Base-by-base conservation (phyloP, 345 rosid species). In the Geranium brycei region DNA sequence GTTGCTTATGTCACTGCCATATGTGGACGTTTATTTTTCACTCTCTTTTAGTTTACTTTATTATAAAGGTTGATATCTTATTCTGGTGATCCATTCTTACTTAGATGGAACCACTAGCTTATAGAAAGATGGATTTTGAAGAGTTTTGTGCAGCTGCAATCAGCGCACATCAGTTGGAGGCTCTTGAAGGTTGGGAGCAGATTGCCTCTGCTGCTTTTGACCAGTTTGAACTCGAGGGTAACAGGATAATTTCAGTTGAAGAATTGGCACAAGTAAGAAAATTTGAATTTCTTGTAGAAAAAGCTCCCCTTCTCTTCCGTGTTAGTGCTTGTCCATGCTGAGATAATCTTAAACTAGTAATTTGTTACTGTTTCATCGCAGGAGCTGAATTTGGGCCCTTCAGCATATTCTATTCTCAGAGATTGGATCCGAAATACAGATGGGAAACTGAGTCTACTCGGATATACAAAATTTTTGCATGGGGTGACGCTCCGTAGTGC, bases 91-190 rank as follows among this genome's bases (percentile, higher is more conserved):
- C 7, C n/a, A 18, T 16, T 57, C 19, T 16, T 57, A 16, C 7
- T 3, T n/a, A 93, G 99, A 82, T 93, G 96, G 91, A 88, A 63
- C 78, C 84, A n/a, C 84, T 93, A 28, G 68, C 81, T 5, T 78
- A 88, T 64, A 84, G 78, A 74, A 82, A 78, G 69, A 82, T 93
- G 79, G 77, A 80, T 61, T 88, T 88, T 19, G 91, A 93, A 17
- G 99, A 93, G 76, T 93, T 93, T 75, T 93, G 95, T 71, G 96
- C 96, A 3, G 99, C 96, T 59, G 82, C 97, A 19, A 80, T 85
- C 68, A 90, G 95, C 19, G 73, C 79, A 30, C 76, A 93, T 77
- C 97, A 90, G 71, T 85, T 90, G 1, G 99, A 90, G 81, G 99
- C 89, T 18, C 82, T 75, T 19, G 91, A 86, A 66, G 85, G 76